Evolutionary conservation across 228 moss, liverwort and hornwort genomes (phyloP).

Genomic region (Sphagnum magellanicum): DNA sequence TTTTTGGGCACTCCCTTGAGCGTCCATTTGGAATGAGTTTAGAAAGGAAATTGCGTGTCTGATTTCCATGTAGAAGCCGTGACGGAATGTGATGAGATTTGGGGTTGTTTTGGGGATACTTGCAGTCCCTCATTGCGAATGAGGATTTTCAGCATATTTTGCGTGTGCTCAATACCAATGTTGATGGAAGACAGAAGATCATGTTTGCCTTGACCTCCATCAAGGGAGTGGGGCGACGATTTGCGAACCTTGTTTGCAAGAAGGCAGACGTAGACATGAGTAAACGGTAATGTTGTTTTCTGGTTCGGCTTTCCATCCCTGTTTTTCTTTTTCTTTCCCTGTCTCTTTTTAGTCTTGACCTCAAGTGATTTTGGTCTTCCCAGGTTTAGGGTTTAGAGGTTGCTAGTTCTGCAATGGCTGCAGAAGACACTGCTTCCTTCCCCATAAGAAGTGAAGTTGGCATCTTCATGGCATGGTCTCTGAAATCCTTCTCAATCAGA

Average conservation of each 20-base stretch:
- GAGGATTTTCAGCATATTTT: constrained; percentile 87
- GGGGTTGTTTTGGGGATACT: not conserved
- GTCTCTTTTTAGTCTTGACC: too few species aligned
- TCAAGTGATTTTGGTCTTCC: too few species aligned
- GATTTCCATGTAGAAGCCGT: too few species aligned
- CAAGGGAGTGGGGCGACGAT: constrained; percentile 77
- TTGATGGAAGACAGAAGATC: constrained; percentile 76
- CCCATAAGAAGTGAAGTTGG: constrained; percentile 1
- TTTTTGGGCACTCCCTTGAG: too few species aligned
- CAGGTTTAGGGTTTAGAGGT: not conserved
- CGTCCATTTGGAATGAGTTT: too few species aligned
- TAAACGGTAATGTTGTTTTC: constrained; percentile 32
- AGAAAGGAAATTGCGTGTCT: too few species aligned
- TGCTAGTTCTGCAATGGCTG: not conserved
- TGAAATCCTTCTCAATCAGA: not conserved
- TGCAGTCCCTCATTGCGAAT: constrained; percentile 49
- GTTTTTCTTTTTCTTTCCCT: too few species aligned
- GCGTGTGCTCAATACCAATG: constrained; percentile 78
- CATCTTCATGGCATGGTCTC: constrained; percentile 5
- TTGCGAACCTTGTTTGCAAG: constrained; percentile 83
- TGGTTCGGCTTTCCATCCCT: too few species aligned
- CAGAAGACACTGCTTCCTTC: not conserved
- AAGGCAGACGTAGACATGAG: constrained; percentile 79
- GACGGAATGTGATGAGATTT: too few species aligned
- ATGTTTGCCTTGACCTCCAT: constrained; percentile 86